These are phyloP conservation scores for Suhomyces bolitotheri DNA, from an alignment of 1,139 yeast genomes.

Conservation along the genomic window DNA sequence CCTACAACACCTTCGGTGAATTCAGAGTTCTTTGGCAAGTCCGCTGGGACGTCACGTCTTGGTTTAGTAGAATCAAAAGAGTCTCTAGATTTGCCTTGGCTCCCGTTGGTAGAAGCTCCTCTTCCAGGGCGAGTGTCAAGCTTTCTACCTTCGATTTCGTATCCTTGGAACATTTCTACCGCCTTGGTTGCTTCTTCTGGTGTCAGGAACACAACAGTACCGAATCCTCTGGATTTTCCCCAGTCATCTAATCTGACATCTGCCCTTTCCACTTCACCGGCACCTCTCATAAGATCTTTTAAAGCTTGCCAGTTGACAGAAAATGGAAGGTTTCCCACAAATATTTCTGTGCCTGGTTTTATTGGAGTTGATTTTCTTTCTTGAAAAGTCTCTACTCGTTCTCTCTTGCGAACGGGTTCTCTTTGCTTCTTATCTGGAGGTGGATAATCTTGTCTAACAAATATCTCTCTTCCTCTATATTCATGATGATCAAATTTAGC, in stretches of 20 bases:
- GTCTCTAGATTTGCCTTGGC: slow-evolving; percentile 16
- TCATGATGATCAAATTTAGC: slow-evolving; percentile 64
- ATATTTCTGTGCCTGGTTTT: slow-evolving; percentile 64
- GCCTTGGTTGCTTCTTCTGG: slow-evolving; percentile 65
- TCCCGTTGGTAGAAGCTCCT: slow-evolving; percentile 14
- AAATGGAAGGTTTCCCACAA: slow-evolving; percentile 82
- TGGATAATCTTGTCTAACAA: slow-evolving; percentile 87
- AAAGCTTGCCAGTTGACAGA: slow-evolving; percentile 80
- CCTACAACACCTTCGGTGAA: slow-evolving; percentile 67
- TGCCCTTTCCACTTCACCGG: slow-evolving; percentile 77
- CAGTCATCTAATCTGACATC: slow-evolving; percentile 68
- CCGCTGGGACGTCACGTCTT: slow-evolving; percentile 12
- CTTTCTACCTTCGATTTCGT: slow-evolving; percentile 65
- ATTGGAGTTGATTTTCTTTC: slow-evolving; percentile 13
- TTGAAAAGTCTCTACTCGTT: slow-evolving; percentile 13
- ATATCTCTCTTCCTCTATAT: slow-evolving; percentile 77
- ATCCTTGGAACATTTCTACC: slow-evolving; percentile 63
- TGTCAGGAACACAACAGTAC: slow-evolving; percentile 65
- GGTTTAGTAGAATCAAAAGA: slow-evolving; percentile 11
- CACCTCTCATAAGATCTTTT: slow-evolving; percentile 77
- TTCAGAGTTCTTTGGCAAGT: slow-evolving; percentile 40
- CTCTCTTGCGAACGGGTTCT: slow-evolving; percentile 15
- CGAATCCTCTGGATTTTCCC: slow-evolving; percentile 86
- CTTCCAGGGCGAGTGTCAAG: slow-evolving; percentile 72
- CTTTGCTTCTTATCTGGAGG: slow-evolving; percentile 57